These are phyloP conservation scores for Fragosphaeria purpurea DNA, from an alignment of 2,329 filamentous ascomycete species.

Conservation along the genomic window DNA sequence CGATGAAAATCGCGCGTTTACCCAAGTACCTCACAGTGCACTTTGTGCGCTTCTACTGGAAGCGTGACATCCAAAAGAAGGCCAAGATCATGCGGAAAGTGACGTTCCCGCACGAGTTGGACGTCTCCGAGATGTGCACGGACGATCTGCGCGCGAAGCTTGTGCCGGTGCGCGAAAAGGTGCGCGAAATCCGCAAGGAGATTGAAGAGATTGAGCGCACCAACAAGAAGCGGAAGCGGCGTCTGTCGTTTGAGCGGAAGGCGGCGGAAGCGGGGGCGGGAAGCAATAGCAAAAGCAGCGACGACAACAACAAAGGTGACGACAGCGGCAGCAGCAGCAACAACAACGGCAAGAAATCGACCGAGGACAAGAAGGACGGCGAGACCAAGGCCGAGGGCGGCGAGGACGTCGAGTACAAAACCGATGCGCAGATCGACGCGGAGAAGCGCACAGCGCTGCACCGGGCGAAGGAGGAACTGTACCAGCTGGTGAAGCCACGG, in stretches of 20 bases:
- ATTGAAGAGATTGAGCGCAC: slow-evolving; percentile 87
- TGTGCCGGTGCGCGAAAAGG: slow-evolving; percentile 89
- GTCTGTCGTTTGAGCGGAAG: slow-evolving; percentile 29
- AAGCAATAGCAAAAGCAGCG: slow-evolving; percentile 26
- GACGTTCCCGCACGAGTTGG: slow-evolving; percentile 86
- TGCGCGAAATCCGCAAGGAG: slow-evolving; percentile 89
- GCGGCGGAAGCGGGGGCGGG: slow-evolving; percentile 20
- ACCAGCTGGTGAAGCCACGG: slow-evolving; percentile 63
- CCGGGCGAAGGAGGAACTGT: slow-evolving; percentile 78
- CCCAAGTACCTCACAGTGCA: slow-evolving; percentile 95
- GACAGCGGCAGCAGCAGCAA: slow-evolving; percentile 13
- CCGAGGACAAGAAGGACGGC: slow-evolving; percentile 34
- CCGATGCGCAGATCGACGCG: slow-evolving; percentile 82
- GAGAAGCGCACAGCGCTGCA: slow-evolving; percentile 69
- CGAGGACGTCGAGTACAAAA: slow-evolving; percentile 71
- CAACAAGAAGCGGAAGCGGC: slow-evolving; percentile 79
- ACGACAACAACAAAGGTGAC: slow-evolving; percentile 25
- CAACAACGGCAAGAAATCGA: slow-evolving; percentile 28
- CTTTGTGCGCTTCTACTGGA: slow-evolving; percentile 98
- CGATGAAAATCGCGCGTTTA: slow-evolving; percentile 76
- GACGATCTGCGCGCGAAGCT: slow-evolving; percentile 76
- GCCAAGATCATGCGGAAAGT: slow-evolving; percentile 99
- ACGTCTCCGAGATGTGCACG: slow-evolving; percentile 90
- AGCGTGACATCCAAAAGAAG: slow-evolving; percentile 90
- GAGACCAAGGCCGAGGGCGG: slow-evolving; percentile 49